Percentiles rank a stretch among this genome's conserved stretches.
Conservation (phyloP, 495 filamentous ascomycete species). For the Immersiella caudata region DNA sequence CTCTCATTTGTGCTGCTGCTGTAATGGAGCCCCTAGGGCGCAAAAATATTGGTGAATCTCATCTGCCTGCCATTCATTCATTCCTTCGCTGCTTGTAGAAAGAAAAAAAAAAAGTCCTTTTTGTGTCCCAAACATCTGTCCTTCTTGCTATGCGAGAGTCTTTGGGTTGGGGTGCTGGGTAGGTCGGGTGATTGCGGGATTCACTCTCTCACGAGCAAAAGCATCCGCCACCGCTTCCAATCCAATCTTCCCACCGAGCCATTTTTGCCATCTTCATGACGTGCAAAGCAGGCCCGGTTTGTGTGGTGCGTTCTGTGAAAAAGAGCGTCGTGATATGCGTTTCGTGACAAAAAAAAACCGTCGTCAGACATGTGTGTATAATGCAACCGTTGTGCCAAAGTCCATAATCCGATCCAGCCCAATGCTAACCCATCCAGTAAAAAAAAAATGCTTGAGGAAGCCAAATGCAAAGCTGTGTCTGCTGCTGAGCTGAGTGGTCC, state of each 20-base stretch:
- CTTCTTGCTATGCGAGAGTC: conserved; percentile 7
- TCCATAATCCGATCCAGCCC: conserved; percentile 6
- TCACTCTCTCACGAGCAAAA: conserved; percentile 16
- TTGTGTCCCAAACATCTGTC: neutral
- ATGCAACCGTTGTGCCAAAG: conserved; percentile 22
- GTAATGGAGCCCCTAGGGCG: neutral
- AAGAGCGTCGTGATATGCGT: conserved; percentile 13
- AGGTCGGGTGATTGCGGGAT: conserved; percentile 6
- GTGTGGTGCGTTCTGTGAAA: neutral
- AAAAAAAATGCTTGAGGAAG: conserved; percentile 7
- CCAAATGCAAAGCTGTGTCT: conserved; percentile 10
- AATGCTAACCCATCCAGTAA: neutral
- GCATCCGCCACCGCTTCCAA: conserved; percentile 11
- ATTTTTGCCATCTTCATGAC: conserved; percentile 6
- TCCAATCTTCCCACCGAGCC: neutral
- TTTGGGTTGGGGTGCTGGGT: conserved; percentile 9
- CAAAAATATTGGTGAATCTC: conserved; percentile 5
- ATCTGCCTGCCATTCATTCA: conserved; percentile 4
- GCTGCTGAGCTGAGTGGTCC: conserved; percentile 1
- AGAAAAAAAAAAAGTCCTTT: neutral
- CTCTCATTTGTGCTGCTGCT: conserved; percentile 7
- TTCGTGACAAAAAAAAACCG: conserved; percentile 9
- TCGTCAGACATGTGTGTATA: conserved; percentile 11
- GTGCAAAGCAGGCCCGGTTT: neutral
- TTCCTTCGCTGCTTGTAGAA: neutral